A percentile compares a stretch with the other conserved stretches of the same genome.
Evolutionary conservation across 176 grass and related monocot species (phyloP).

Genomic region (Melocanna baccifera): DNA sequence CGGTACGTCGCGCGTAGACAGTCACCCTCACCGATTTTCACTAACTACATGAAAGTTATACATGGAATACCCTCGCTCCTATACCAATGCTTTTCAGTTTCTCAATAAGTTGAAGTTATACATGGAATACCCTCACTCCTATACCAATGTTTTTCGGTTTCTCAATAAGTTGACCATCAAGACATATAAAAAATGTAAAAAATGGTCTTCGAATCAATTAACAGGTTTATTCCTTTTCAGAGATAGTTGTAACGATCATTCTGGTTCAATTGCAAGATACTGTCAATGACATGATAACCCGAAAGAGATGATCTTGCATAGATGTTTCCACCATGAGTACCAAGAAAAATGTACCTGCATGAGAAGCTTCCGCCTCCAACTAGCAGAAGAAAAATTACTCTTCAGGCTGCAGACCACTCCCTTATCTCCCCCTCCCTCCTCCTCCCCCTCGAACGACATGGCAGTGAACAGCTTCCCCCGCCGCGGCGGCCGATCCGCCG

Average conservation of each 20-base stretch:
- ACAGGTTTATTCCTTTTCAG: not conserved
- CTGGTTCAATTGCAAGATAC: not conserved
- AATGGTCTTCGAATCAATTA: not conserved
- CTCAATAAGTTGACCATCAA: not conserved
- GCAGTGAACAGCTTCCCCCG: conserved; percentile 76
- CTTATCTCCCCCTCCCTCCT: conserved; percentile 23
- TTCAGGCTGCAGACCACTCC: not conserved
- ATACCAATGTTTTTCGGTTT: no score
- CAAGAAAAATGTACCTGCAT: conserved; percentile 38
- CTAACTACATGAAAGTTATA: not conserved
- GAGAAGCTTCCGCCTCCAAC: conserved; percentile 69
- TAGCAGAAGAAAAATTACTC: conserved; percentile 47
- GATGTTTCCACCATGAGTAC: not conserved
- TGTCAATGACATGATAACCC: not conserved
- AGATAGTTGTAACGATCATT: not conserved
- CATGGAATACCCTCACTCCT: no score
- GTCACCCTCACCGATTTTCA: not conserved
- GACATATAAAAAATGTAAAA: not conserved
- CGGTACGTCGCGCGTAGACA: no score
- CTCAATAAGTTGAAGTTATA: no score
- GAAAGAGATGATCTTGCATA: not conserved
- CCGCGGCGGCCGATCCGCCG: conserved; percentile 19
- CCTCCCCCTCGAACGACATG: conserved; percentile 74
- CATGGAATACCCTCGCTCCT: not conserved
- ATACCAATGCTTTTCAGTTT: not conserved